Evolutionary conservation across 179 eudicot genomes (phyloP).

Genomic region (Silene vulgaris): DNA sequence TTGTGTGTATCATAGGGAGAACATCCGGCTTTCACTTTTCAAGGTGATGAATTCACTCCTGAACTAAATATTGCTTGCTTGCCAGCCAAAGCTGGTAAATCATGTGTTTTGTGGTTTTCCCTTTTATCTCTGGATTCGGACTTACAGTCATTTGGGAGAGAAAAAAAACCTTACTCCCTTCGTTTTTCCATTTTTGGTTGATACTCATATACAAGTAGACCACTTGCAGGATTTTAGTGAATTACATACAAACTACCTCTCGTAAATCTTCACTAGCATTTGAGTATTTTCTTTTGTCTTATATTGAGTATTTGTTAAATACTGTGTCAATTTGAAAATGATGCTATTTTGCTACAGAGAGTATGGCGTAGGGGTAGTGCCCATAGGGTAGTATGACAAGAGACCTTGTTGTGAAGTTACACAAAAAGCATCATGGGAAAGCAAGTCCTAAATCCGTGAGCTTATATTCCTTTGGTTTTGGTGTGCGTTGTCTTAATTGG

Average conservation of each 20-base stretch:
- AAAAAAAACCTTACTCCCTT: background rate
- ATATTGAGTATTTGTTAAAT: no score
- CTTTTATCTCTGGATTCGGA: background rate
- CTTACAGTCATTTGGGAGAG: background rate
- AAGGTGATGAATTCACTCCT: constrained; percentile 26
- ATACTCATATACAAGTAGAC: background rate
- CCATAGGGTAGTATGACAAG: background rate
- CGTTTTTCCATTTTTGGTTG: constrained; percentile 9
- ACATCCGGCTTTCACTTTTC: constrained; percentile 23
- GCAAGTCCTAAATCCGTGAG: no score
- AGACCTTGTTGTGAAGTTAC: background rate
- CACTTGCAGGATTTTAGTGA: background rate
- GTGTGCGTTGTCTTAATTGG: no score
- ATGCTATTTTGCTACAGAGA: background rate
- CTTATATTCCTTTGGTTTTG: no score
- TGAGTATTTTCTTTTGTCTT: background rate
- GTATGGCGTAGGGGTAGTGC: background rate
- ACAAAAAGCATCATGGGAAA: no score
- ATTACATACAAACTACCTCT: background rate
- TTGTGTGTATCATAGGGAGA: constrained; percentile 14
- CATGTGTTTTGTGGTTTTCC: background rate
- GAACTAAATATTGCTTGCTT: background rate
- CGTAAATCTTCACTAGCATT: background rate
- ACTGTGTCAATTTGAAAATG: background rate
- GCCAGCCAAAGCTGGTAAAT: background rate